These are phyloP conservation scores for Xylariaceae sp. DNA, from an alignment of 2,329 filamentous ascomycete genomes.

Conservation along the genomic window DNA sequence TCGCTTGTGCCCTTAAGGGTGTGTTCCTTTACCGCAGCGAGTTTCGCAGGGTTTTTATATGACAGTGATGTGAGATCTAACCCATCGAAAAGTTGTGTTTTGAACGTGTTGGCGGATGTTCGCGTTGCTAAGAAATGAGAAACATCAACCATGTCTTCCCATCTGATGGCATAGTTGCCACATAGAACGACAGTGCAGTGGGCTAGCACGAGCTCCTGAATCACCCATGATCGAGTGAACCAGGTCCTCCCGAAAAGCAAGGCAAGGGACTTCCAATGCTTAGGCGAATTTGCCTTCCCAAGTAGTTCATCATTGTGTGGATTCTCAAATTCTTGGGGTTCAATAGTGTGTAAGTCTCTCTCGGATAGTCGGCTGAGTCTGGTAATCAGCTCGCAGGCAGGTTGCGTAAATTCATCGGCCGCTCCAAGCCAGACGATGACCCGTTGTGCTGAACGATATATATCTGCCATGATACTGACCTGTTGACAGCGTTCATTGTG, in stretches of 20 bases:
- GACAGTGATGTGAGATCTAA: conserved; percentile 8
- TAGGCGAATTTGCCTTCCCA: conserved; percentile 2
- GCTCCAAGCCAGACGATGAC: conserved; percentile 23
- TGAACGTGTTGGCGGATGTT: conserved; percentile 16
- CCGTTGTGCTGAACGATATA: conserved; percentile 16
- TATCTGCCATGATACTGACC: conserved; percentile 21
- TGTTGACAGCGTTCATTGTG: conserved; percentile 9
- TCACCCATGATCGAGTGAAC: conserved; percentile 28
- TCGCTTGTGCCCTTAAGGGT: not conserved
- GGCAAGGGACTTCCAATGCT: conserved; percentile 19
- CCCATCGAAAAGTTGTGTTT: conserved; percentile 6
- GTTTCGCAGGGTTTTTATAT: conserved; percentile 26
- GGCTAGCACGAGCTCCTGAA: conserved; percentile 26
- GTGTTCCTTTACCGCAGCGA: conserved; percentile 17
- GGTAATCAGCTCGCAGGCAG: conserved; percentile 14
- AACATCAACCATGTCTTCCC: conserved; percentile 17
- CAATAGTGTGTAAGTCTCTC: conserved; percentile 3
- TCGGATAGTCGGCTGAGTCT: conserved; percentile 1
- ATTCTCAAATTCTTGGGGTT: conserved; percentile 2
- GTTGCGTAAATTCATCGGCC: conserved; percentile 10
- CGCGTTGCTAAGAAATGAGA: conserved; percentile 17
- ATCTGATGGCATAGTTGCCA: conserved; percentile 15
- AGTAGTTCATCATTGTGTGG: not conserved
- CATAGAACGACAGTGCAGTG: conserved; percentile 15
- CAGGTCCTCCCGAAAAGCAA: conserved; percentile 21